Percentiles rank a stretch among this genome's conserved stretches.
phyloP scores from a whole-genome alignment of 2,329 filamentous ascomycete species.

The Phoma sp. region DNA sequence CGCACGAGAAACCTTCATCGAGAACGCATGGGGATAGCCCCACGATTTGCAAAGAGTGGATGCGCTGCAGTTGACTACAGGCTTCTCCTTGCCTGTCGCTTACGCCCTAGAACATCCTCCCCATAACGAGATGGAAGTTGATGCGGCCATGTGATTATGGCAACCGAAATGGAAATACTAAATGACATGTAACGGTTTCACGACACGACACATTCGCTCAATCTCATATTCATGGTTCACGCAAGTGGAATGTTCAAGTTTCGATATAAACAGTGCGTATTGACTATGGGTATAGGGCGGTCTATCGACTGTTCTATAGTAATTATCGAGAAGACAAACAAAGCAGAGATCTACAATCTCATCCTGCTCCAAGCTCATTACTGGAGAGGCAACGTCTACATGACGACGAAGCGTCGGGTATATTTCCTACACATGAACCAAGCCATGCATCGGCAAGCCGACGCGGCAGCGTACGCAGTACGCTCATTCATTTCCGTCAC shows the following conservation, averaged over 20 bases:
- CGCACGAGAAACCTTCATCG: too few species aligned
- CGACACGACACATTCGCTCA: too few species aligned
- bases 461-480: slow-evolving; percentile 23
- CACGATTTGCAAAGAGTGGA: too few species aligned
- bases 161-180: too few species aligned
- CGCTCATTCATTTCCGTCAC: slow-evolving; percentile 20
- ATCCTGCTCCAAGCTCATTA: slow-evolving; percentile 14
- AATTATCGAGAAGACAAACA: slow-evolving; percentile 11
- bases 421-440: slow-evolving; percentile 24
- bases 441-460: slow-evolving; percentile 22
- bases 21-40: too few species aligned
- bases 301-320: slow-evolving; percentile 21
- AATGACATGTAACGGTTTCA: too few species aligned
- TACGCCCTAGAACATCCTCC: too few species aligned
- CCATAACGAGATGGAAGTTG: too few species aligned
- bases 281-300: slow-evolving; percentile 24
- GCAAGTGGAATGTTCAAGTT: neutral
- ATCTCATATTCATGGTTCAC: too few species aligned
- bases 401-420: slow-evolving; percentile 39
- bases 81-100: too few species aligned
- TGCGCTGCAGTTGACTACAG: too few species aligned
- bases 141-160: too few species aligned
- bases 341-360: slow-evolving; percentile 1
- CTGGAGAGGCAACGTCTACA: slow-evolving; percentile 14
- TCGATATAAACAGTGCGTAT: slow-evolving; percentile 13